Evolutionary conservation across 202 grass and related monocot genomes (phyloP).

Genomic region (Hordeum pubiflorum): DNA sequence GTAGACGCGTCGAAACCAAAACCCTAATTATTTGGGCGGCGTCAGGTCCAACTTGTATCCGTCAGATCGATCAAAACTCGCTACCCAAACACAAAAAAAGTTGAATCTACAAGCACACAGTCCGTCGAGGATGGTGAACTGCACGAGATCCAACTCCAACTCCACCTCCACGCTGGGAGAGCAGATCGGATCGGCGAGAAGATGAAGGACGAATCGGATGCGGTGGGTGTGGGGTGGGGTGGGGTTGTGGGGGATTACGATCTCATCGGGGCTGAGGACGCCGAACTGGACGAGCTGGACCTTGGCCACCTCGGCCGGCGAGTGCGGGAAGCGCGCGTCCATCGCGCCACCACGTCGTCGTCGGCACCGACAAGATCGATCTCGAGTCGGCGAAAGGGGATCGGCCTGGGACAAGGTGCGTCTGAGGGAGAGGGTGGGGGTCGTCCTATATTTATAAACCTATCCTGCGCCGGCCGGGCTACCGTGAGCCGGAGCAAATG

Average conservation of each 20-base stretch:
- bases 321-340: slow-evolving; percentile 87
- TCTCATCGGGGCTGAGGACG: slow-evolving; percentile 96
- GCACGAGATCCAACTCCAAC: not conserved
- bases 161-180: not conserved
- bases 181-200: not conserved
- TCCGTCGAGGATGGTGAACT: not conserved
- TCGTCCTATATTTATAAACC: too few relatives aligned
- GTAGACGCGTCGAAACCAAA: not conserved
- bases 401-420: too few relatives aligned
- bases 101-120: not conserved
- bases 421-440: too few relatives aligned
- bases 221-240: not conserved
- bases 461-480: too few relatives aligned
- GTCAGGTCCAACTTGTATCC: not conserved
- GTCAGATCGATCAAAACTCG: not conserved
- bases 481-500: too few relatives aligned
- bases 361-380: too few relatives aligned
- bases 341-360: slow-evolving; percentile 19
- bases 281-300: slow-evolving; percentile 88
- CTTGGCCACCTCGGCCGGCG: slow-evolving; percentile 95
- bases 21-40: not conserved
- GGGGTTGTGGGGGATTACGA: slow-evolving; percentile 46
- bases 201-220: not conserved
- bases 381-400: too few relatives aligned
- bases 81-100: not conserved